These are phyloP conservation scores for Meyerozyma elateridarum DNA, from an alignment of 1,139 yeast genomes.

Conservation along the genomic window DNA sequence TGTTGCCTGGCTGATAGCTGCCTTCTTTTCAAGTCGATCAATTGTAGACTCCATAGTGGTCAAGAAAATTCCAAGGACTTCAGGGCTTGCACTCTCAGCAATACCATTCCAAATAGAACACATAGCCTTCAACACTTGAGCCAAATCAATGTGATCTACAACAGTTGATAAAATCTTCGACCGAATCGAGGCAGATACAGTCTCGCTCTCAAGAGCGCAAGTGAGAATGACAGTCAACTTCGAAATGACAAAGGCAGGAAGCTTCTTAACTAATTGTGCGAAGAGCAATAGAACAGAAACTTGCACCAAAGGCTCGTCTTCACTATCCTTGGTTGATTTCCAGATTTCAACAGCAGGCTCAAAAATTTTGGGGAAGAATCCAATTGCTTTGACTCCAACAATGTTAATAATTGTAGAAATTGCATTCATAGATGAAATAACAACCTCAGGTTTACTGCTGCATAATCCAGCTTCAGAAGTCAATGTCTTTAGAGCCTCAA, in stretches of 20 bases:
- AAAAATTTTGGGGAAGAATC: slow-evolving; percentile 77
- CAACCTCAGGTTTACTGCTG: slow-evolving; percentile 53
- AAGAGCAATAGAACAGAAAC: slow-evolving; percentile 66
- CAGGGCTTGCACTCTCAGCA: slow-evolving; percentile 37
- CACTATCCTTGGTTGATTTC: slow-evolving; percentile 24
- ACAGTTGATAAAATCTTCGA: slow-evolving; percentile 60
- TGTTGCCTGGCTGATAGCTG: slow-evolving; percentile 68
- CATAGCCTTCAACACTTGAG: slow-evolving; percentile 57
- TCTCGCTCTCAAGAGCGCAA: slow-evolving; percentile 52
- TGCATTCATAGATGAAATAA: slow-evolving; percentile 70
- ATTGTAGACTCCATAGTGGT: slow-evolving; percentile 61
- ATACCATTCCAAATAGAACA: slow-evolving; percentile 55
- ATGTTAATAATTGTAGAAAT: slow-evolving; percentile 65
- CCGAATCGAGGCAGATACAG: slow-evolving; percentile 57
- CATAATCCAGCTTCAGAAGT: slow-evolving; percentile 52
- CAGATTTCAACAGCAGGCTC: slow-evolving; percentile 69
- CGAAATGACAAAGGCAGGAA: slow-evolving; percentile 81
- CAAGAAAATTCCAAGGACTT: slow-evolving; percentile 67
- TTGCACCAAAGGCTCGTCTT: slow-evolving; percentile 42
- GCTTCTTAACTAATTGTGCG: slow-evolving; percentile 71
- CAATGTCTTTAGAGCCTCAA: slow-evolving; percentile 46
- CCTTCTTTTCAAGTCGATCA: slow-evolving; percentile 65
- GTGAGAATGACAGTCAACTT: slow-evolving; percentile 58
- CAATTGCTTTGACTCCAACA: slow-evolving; percentile 82
- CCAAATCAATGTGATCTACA: slow-evolving; percentile 64